Evolutionary conservation across 805 yeast genomes (phyloP).

Genomic region (Saturnispora mendoncae): DNA sequence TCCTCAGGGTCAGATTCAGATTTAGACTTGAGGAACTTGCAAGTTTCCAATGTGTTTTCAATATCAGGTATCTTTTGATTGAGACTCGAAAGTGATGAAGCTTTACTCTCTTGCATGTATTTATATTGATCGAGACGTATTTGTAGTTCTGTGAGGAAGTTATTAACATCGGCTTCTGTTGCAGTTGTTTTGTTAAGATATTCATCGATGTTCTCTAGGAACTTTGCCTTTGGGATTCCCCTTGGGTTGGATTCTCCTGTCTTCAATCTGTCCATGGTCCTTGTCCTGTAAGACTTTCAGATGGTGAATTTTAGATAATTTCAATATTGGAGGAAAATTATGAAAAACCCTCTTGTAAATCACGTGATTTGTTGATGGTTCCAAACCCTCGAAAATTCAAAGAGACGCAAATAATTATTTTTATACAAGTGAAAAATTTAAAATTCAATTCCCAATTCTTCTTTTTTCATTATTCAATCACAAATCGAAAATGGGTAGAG

Average conservation of each 20-base stretch:
- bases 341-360: background rate
- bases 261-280: slow-evolving; percentile 30
- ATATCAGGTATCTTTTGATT: slow-evolving; percentile 84
- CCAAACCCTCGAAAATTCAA: background rate
- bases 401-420: slow-evolving; percentile 2
- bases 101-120: slow-evolving; percentile 64
- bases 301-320: too few species aligned
- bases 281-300: too few species aligned
- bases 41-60: slow-evolving; percentile 71
- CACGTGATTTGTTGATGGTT: background rate
- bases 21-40: slow-evolving; percentile 47
- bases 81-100: slow-evolving; percentile 42
- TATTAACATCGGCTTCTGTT: slow-evolving; percentile 28
- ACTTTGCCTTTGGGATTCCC: slow-evolving; percentile 96
- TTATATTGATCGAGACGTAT: slow-evolving; percentile 84
- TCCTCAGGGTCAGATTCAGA: slow-evolving; percentile 28
- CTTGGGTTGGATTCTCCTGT: slow-evolving; percentile 69
- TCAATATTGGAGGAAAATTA: background rate
- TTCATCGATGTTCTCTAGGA: slow-evolving; percentile 74
- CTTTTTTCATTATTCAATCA: background rate
- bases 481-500: slow-evolving; percentile 76
- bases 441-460: background rate
- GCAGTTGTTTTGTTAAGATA: slow-evolving; percentile 42
- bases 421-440: slow-evolving; percentile 3
- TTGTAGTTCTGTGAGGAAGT: slow-evolving; percentile 66